Percentiles rank a stretch among this genome's conserved stretches.
Evolutionary conservation across 768 basidiomycete genomes (phyloP).

Genomic region (Boletus patriciae): DNA sequence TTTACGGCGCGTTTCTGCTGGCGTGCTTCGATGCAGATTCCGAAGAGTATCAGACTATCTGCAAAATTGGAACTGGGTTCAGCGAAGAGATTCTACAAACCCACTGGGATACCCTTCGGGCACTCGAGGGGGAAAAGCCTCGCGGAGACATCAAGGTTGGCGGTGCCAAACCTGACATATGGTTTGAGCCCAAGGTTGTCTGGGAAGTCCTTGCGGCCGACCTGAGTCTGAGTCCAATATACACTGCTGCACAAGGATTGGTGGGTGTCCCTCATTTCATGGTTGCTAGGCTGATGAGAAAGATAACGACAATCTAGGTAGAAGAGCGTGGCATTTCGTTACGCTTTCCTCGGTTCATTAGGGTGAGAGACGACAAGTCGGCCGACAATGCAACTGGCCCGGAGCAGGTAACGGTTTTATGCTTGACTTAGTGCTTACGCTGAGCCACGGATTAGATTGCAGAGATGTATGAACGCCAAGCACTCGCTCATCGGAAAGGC

Average conservation of each 20-base stretch:
- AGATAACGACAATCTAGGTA: constrained; percentile 44
- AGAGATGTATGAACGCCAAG: constrained; percentile 92
- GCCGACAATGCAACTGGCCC: constrained; percentile 91
- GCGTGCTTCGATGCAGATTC: constrained; percentile 95
- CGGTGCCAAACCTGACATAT: constrained; percentile 93
- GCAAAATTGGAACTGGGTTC: constrained; percentile 99
- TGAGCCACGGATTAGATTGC: constrained; percentile 56
- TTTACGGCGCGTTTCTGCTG: constrained; percentile 96
- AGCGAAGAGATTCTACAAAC: constrained; percentile 84
- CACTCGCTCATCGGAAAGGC: constrained; percentile 71
- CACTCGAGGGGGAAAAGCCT: constrained; percentile 66
- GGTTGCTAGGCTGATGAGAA: constrained; percentile 1
- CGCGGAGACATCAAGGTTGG: constrained; percentile 87
- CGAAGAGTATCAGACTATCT: constrained; percentile 95
- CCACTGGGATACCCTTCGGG: constrained; percentile 79
- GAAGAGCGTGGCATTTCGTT: constrained; percentile 93
- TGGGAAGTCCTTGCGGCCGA: constrained; percentile 99
- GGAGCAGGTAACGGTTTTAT: constrained; percentile 66
- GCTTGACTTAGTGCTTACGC: not conserved
- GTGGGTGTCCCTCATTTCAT: constrained; percentile 44
- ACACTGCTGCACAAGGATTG: constrained; percentile 90
- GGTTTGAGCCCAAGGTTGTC: constrained; percentile 96
- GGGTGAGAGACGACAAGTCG: constrained; percentile 88
- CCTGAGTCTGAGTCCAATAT: constrained; percentile 92
- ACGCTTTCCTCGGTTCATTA: constrained; percentile 93